These are phyloP conservation scores for Begonia loranthoides DNA, from an alignment of 306 rosid genomes.

Conservation along the genomic window DNA sequence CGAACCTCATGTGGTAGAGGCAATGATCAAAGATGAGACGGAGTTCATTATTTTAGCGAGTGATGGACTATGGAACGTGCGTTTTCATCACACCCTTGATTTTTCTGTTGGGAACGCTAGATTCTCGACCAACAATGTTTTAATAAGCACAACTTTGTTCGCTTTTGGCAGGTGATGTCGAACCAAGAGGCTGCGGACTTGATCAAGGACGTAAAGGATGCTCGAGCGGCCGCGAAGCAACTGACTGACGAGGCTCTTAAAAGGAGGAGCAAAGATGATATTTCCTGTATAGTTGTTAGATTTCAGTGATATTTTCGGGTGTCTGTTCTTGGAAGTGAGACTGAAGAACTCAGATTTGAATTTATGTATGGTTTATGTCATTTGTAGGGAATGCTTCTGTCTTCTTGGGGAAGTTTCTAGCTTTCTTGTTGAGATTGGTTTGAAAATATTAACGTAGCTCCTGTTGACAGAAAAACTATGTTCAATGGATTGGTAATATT, in stretches of 20 bases:
- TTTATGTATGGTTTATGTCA: too few species aligned
- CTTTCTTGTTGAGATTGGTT: too few species aligned
- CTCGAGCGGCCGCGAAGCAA: constrained; percentile 65
- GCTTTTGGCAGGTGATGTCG: constrained; percentile 57
- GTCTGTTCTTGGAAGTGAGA: too few species aligned
- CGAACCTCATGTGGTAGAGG: constrained; percentile 51
- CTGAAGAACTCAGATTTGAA: too few species aligned
- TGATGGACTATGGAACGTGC: constrained; percentile 97
- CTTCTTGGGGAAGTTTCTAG: too few species aligned
- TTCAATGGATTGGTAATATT: too few species aligned
- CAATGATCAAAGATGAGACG: constrained; percentile 36
- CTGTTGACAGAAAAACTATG: too few species aligned
- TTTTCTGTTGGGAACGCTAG: too few species aligned
- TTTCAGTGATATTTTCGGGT: constrained; percentile 25
- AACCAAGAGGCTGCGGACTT: constrained; percentile 79
- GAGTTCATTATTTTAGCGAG: constrained; percentile 84
- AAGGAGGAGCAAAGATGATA: constrained; percentile 83
- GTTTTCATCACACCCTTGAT: constrained; percentile 2
- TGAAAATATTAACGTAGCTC: too few species aligned
- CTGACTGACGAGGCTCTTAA: constrained; percentile 73
- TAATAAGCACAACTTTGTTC: too few species aligned
- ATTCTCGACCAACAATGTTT: too few species aligned
- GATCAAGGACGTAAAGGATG: constrained; percentile 57
- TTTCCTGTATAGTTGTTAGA: constrained; percentile 73
- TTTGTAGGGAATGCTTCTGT: too few species aligned